Evolutionary conservation across 2,329 filamentous ascomycete species (phyloP), one percentile per base, ranked within the genome.

Genomic region (Alternaria brassicae): DNA sequence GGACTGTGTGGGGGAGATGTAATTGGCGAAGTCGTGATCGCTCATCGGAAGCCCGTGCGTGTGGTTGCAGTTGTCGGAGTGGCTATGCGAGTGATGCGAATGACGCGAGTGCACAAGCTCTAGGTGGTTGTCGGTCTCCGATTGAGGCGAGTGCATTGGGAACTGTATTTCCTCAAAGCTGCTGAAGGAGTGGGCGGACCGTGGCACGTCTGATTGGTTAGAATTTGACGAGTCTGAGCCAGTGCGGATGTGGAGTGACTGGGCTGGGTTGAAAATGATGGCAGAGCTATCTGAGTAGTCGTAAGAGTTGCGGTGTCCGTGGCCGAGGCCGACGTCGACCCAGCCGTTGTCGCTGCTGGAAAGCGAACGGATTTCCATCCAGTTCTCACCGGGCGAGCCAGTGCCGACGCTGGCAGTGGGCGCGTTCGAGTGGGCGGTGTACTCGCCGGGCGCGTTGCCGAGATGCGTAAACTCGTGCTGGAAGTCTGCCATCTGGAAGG

Each of bases 241-340:
- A 54, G 90, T 93, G 68, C 93, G 88, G 72, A 96, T 85, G 80
- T 97, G 94, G 51, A 98, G 66, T 8, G 93, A 96, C 80, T 97
- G 91, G 62, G 90, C 88, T 2, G 94, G 94, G 79, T 97, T 97
- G 83, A 96, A 96, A 72, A 97, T 93, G 66, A 91, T 89, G 58
- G 80, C 81, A 39, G 74, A 70, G 10, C 62, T 67, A 42, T 89
- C 83, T 49, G 86, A 87, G 32, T 86, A 84, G 67, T 94, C 91
- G 67, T 91, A 88, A 36, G 89, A 90, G 61, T 87, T 89, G 60
- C 89, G 89, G 62, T 76, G 72, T 27, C 67, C 36, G 49, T 52
- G 49, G 13, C 37, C 37, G 59, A 97, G 88, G 67, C 68, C 66
- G 57, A 97, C 88, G 66, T 91, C 86, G 50, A 87, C 88, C 93